Evolutionary conservation across 441 rosid genomes (phyloP).

Genomic region (Mallotus japonicus): DNA sequence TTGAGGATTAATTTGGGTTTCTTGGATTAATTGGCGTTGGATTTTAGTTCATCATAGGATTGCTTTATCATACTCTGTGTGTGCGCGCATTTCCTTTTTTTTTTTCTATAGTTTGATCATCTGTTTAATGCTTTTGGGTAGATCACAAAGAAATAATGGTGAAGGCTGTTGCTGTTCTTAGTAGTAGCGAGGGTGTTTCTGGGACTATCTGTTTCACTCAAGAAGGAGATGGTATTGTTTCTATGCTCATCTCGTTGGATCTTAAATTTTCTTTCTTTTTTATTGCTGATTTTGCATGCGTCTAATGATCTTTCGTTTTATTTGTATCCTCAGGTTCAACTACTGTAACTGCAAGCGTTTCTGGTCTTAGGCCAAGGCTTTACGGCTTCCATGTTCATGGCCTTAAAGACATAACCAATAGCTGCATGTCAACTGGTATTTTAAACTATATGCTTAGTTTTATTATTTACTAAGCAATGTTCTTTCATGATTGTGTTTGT

Average conservation of each 20-base stretch:
- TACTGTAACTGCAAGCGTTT: slow-evolving; percentile 63
- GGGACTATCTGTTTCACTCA: slow-evolving; percentile 74
- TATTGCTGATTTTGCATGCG: slow-evolving; percentile 7
- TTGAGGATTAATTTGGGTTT: slow-evolving; percentile 16
- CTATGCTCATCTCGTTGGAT: background rate
- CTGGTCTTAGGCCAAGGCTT: slow-evolving; percentile 84
- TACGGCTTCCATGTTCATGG: too few relatives aligned
- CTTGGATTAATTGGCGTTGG: background rate
- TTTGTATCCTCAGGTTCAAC: slow-evolving; percentile 52
- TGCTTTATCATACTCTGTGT: too few relatives aligned
- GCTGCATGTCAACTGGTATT: slow-evolving; percentile 97
- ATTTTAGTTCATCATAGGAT: background rate
- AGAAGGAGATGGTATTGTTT: slow-evolving; percentile 62
- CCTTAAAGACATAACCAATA: slow-evolving; percentile 93
- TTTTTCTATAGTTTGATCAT: background rate
- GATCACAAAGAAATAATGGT: slow-evolving; percentile 85
- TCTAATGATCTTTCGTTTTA: slow-evolving; percentile 1
- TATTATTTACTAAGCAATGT: background rate
- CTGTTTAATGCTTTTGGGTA: slow-evolving; percentile 19
- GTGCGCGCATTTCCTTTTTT: too few relatives aligned
- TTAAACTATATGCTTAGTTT: background rate
- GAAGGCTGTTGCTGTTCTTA: slow-evolving; percentile 80
- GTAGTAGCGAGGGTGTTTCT: slow-evolving; percentile 62
- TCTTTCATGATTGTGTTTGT: background rate
- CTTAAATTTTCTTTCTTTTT: background rate